Base-by-base conservation (phyloP, 2,329 filamentous ascomycete genomes). In the Monosporascus sp. region DNA sequence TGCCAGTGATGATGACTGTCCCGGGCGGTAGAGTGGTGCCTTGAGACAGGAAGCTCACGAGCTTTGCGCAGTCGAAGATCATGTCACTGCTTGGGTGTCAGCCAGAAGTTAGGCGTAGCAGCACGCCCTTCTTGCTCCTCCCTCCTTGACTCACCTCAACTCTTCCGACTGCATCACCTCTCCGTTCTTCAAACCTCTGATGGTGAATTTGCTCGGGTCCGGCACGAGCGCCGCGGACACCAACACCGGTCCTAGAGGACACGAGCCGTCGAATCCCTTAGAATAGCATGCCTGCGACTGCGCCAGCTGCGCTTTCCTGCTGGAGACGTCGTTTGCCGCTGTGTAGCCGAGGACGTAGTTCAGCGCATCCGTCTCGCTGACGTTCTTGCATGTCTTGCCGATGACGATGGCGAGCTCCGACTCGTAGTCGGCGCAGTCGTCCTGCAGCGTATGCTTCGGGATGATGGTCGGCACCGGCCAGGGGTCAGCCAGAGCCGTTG, bases 301-400 rank as follows among this genome's bases (percentile, higher is more conserved):
- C 22, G 73, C 71, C 59, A 78, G 73, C 69, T 86, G 82, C 51
- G 73, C 74, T 49, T 78, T 77, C 4, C 82, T 77, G 55, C 78
- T 80, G 2, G 81, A 85, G 7, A 87, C 77, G 62, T 87, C 84
- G 68, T 87, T 87, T 61, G 77, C 76, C 22, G 77, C 76, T 0
- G 81, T 84, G 64, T 87, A 87, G 27, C 84, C 84, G 2, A 87
- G 76, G 5, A 87, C 74, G 60, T 86, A 84, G 57, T 78, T 74
- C 49, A 82, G 63, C 5, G 82, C 81, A 27, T 85, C 75, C 0
- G 71, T 73, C 58, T 83, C 80, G 46, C 74, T 70, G 9, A 84
- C 79, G 58, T 85, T 81, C 72, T 74, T 65, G 68, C 73, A 71
- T 14, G 70, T 65, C 58, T 71, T 73, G 35, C 78, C 78, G 44